Evolutionary conservation across 345 rosid species (phyloP).

Genomic region (Eucalyptus cloeziana): DNA sequence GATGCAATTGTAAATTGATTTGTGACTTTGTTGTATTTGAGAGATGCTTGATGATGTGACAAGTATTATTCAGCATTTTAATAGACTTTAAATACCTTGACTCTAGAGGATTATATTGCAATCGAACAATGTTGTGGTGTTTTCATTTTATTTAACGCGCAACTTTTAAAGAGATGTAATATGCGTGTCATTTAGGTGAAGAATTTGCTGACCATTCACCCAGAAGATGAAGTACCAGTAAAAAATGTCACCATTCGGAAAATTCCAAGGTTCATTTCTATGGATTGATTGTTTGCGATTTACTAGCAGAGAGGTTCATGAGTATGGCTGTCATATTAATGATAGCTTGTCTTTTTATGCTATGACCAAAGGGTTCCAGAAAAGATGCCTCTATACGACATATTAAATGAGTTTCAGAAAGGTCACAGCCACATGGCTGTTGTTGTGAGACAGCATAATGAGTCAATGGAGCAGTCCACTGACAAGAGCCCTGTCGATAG

Average conservation of each 20-base stretch:
- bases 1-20: background rate
- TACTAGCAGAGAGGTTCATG: background rate
- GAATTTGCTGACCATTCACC: conserved; percentile 74
- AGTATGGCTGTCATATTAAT: background rate
- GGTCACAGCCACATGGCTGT: conserved; percentile 99
- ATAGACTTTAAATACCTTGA: background rate
- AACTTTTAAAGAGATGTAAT: background rate
- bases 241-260: conserved; percentile 80
- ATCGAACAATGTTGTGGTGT: background rate
- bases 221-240: conserved; percentile 71
- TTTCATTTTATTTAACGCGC: background rate
- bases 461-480: conserved; percentile 2
- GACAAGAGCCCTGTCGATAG: conserved; percentile 5
- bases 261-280: conserved; percentile 66
- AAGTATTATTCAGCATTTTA: background rate
- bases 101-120: background rate
- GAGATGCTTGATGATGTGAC: background rate
- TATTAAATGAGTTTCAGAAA: conserved; percentile 96
- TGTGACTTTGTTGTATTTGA: background rate
- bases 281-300: background rate
- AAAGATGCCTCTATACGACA: conserved; percentile 80
- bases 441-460: conserved; percentile 49
- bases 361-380: conserved; percentile 47
- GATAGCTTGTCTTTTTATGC: background rate
- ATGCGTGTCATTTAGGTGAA: conserved; percentile 34